A percentile compares a stretch with the other conserved stretches of the same genome.
These are phyloP conservation scores for Daldinia loculata DNA, from an alignment of 495 filamentous ascomycete genomes.

Conservation along the genomic window DNA sequence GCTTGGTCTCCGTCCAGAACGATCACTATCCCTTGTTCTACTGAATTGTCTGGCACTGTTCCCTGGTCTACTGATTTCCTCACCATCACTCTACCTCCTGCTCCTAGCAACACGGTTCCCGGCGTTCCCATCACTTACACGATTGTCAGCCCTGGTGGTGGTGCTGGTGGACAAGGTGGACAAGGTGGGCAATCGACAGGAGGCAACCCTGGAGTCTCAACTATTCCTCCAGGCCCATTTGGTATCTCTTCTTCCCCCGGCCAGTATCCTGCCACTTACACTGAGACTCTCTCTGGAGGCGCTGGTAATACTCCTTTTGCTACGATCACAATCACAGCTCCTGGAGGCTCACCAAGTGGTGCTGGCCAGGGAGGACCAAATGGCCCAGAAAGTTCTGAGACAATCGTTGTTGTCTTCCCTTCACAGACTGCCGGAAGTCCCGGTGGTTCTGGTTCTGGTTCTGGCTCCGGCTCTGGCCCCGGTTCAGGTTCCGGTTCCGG, in stretches of 20 bases:
- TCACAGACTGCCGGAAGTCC: constrained; percentile 18
- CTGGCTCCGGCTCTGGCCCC: not conserved
- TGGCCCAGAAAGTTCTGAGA: constrained; percentile 30
- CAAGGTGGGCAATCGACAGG: constrained; percentile 34
- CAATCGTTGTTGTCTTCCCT: constrained; percentile 32
- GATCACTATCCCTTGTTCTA: constrained; percentile 33
- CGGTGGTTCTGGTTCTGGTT: not conserved
- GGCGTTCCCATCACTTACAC: constrained; percentile 39
- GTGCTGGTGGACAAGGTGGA: constrained; percentile 36
- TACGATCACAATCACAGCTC: constrained; percentile 43
- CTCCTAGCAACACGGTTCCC: constrained; percentile 25
- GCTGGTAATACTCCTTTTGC: constrained; percentile 28
- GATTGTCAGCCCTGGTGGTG: constrained; percentile 37
- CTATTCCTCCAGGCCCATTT: constrained; percentile 40
- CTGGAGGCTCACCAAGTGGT: constrained; percentile 31
- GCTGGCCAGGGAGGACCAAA: constrained; percentile 35
- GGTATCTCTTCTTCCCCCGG: constrained; percentile 40
- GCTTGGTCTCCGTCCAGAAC: constrained; percentile 40
- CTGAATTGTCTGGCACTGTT: constrained; percentile 24
- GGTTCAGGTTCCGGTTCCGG: not conserved
- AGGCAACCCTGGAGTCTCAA: constrained; percentile 18
- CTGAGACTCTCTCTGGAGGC: constrained; percentile 31
- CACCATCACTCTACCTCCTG: constrained; percentile 43
- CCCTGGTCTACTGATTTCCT: constrained; percentile 44
- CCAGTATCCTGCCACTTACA: constrained; percentile 30